Evolutionary conservation across 2,329 filamentous ascomycete genomes (phyloP).

Genomic region (Alternaria alternata): DNA sequence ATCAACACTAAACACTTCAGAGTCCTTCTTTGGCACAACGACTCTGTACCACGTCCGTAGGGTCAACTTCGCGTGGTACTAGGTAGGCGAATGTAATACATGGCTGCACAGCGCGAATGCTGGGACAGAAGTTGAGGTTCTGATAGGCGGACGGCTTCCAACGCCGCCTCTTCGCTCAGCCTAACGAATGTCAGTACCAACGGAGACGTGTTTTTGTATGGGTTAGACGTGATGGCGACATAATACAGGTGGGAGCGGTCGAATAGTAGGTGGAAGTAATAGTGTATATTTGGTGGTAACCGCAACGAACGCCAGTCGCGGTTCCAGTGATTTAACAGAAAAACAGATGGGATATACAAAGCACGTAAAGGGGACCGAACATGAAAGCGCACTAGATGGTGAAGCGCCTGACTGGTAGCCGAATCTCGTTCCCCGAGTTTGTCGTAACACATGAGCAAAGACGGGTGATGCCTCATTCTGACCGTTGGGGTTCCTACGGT

Average conservation of each 20-base stretch:
- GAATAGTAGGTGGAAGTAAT: slow-evolving; percentile 13
- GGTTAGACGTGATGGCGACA: background rate
- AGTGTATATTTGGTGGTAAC: slow-evolving; percentile 36
- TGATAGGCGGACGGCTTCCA: background rate
- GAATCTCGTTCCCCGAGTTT: slow-evolving; percentile 30
- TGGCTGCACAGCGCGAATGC: background rate
- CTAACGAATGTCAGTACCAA: slow-evolving; percentile 3
- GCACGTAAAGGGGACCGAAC: slow-evolving; percentile 24
- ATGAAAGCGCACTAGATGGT: slow-evolving; percentile 19
- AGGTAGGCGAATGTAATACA: background rate
- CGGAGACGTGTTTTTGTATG: background rate
- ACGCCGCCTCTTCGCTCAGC: background rate
- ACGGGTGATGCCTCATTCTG: slow-evolving; percentile 19
- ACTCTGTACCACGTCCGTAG: background rate
- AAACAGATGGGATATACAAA: slow-evolving; percentile 46
- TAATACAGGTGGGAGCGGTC: background rate
- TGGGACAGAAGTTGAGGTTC: background rate
- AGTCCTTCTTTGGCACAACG: background rate
- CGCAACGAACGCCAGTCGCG: slow-evolving; percentile 31
- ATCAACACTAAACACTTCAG: background rate
- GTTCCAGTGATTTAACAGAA: slow-evolving; percentile 36
- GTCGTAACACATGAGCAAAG: slow-evolving; percentile 28
- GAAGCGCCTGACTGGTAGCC: slow-evolving; percentile 22
- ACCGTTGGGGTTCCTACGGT: slow-evolving; percentile 11
- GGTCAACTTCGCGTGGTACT: background rate